Conservation (phyloP, 345 rosid genomes). For the Abelmoschus esculentus region DNA sequence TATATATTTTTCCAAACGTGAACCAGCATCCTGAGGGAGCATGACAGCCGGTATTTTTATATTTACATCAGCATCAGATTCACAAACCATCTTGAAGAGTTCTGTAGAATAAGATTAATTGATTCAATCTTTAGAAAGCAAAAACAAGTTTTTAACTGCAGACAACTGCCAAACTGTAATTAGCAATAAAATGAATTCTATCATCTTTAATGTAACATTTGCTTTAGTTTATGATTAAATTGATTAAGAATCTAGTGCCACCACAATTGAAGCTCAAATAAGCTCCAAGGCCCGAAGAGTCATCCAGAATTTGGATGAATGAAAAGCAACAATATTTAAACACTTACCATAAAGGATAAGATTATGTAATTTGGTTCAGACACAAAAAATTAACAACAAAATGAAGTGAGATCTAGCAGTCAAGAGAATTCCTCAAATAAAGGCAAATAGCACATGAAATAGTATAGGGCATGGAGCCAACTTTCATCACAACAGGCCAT, state of each 20-base stretch:
- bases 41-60: constrained; percentile 78
- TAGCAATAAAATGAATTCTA: neutral
- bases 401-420: neutral
- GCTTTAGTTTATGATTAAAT: too few relatives aligned
- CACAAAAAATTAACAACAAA: neutral
- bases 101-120: constrained; percentile 39
- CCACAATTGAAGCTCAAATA: neutral
- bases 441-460: neutral
- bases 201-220: neutral
- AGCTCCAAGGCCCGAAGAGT: neutral
- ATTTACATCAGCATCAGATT: constrained; percentile 48
- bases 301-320: neutral
- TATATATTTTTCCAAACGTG: constrained; percentile 35
- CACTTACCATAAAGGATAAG: neutral
- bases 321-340: neutral
- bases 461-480: neutral
- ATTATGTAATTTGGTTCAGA: neutral
- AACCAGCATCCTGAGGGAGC: constrained; percentile 96
- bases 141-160: constrained; percentile 5
- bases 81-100: constrained; percentile 97
- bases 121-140: constrained; percentile 4
- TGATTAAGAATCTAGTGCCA: neutral
- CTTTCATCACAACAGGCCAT: constrained; percentile 1
- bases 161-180: neutral
- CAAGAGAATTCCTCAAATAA: neutral